Conservation (phyloP, 345 rosid species). For the Brassica cretica region DNA sequence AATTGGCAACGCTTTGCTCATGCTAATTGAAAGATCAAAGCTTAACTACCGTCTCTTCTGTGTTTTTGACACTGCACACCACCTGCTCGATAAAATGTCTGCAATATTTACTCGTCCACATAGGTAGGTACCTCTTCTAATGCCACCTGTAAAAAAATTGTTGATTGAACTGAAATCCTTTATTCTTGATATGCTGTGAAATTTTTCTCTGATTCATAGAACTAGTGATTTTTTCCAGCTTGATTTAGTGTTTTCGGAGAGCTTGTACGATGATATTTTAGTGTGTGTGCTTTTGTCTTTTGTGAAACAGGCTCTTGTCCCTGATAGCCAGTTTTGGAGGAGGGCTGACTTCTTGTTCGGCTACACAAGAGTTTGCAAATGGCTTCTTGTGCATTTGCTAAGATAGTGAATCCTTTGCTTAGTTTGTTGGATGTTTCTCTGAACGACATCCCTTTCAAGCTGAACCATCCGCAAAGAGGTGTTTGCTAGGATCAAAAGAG, state of each 20-base stretch:
- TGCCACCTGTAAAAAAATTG: not conserved
- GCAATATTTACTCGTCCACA: not conserved
- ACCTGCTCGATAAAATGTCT: conserved; percentile 33
- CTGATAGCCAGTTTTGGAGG: not conserved
- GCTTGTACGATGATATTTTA: not conserved
- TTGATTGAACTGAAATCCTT: not conserved
- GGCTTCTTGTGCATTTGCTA: not conserved
- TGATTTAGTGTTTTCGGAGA: not conserved
- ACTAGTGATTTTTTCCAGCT: not conserved
- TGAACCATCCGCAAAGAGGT: conserved; percentile 13
- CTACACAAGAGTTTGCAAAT: conserved; percentile 10
- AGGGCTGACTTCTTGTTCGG: not conserved
- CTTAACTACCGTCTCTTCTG: not conserved
- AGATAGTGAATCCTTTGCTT: not conserved
- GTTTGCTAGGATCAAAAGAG: not conserved
- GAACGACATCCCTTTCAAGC: not conserved
- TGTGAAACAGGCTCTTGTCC: conserved; percentile 6
- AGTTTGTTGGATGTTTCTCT: not conserved
- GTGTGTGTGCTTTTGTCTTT: not conserved
- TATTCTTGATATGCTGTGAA: not conserved
- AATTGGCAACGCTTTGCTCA: not conserved
- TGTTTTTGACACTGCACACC: conserved; percentile 17
- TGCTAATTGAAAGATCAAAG: not conserved
- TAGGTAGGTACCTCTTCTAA: not conserved
- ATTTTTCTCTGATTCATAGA: not conserved